Percentiles rank a stretch among this genome's conserved stretches.
phyloP scores from a whole-genome alignment of 441 rosid genomes.

The Erodium texanum region DNA sequence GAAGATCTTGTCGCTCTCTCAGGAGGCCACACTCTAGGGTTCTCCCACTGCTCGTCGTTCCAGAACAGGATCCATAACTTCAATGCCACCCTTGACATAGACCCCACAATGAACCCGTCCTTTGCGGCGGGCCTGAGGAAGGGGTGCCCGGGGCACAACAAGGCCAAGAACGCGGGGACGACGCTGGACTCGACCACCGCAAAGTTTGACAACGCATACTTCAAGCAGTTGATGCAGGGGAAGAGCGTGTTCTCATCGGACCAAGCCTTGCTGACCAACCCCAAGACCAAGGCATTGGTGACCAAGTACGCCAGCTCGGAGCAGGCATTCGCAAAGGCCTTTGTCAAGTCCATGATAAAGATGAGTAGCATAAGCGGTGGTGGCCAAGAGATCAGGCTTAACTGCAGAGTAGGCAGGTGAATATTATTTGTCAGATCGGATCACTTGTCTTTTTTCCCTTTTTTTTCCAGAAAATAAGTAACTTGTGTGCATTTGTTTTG shows the following conservation, averaged over 20 bases:
- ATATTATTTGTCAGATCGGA: background rate
- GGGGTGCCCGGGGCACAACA: conserved; percentile 43
- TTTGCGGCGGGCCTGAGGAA: conserved; percentile 35
- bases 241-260: conserved; percentile 46
- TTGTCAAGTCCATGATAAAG: conserved; percentile 47
- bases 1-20: conserved; percentile 55
- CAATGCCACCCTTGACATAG: conserved; percentile 42
- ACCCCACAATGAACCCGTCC: conserved; percentile 43
- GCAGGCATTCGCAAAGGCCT: conserved; percentile 31
- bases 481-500: background rate
- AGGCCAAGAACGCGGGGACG: conserved; percentile 38
- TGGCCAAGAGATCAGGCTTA: conserved; percentile 42
- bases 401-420: conserved; percentile 38
- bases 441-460: background rate
- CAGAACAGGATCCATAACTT: conserved; percentile 57
- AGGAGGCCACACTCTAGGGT: conserved; percentile 67
- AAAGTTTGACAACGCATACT: conserved; percentile 40
- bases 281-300: conserved; percentile 33
- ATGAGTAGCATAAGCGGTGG: conserved; percentile 45
- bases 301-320: conserved; percentile 31
- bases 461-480: background rate
- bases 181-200: conserved; percentile 28
- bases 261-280: conserved; percentile 35
- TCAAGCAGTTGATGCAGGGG: conserved; percentile 46
- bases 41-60: conserved; percentile 62